Conservation (phyloP, 345 rosid species). For the Aethionema arabicum region DNA sequence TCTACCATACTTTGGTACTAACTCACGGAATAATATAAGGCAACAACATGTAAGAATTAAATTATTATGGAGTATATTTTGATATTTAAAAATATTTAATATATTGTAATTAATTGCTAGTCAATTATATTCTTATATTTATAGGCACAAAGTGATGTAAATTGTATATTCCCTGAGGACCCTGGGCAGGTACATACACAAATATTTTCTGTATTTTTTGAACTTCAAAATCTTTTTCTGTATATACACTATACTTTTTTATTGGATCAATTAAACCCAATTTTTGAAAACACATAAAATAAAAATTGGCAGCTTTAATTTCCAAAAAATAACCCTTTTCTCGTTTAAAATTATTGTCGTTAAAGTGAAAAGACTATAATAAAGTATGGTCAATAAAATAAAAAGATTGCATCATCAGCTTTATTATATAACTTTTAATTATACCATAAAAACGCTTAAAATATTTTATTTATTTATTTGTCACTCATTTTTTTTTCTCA, state of each 20-base stretch:
- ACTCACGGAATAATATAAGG: constrained; percentile 49
- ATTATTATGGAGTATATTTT: constrained; percentile 1
- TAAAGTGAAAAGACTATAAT: constrained; percentile 20
- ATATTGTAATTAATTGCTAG: background rate
- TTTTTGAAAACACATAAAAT: constrained; percentile 1
- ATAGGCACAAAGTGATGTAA: constrained; percentile 67
- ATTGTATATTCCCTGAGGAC: constrained; percentile 72
- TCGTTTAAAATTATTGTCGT: constrained; percentile 14
- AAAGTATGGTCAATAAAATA: constrained; percentile 31
- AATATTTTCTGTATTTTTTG: background rate
- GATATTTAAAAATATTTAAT: background rate
- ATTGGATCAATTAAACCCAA: constrained; percentile 38
- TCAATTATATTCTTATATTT: background rate
- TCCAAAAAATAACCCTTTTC: constrained; percentile 14
- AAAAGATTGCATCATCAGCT: constrained; percentile 40
- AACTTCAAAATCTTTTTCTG: background rate
- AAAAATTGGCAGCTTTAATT: constrained; percentile 26
- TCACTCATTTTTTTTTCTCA: background rate
- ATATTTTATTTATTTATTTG: background rate
- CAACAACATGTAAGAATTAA: constrained; percentile 61
- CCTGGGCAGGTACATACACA: constrained; percentile 69
- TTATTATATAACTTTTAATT: constrained; percentile 18
- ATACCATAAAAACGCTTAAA: constrained; percentile 1
- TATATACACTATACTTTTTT: constrained; percentile 5
- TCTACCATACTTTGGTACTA: constrained; percentile 73